A percentile compares a stretch with the other conserved stretches of the same genome.
These are phyloP conservation scores for Plasmodium gonderi DNA, from an alignment of 169 alveolate genomes.

Conservation along the genomic window DNA sequence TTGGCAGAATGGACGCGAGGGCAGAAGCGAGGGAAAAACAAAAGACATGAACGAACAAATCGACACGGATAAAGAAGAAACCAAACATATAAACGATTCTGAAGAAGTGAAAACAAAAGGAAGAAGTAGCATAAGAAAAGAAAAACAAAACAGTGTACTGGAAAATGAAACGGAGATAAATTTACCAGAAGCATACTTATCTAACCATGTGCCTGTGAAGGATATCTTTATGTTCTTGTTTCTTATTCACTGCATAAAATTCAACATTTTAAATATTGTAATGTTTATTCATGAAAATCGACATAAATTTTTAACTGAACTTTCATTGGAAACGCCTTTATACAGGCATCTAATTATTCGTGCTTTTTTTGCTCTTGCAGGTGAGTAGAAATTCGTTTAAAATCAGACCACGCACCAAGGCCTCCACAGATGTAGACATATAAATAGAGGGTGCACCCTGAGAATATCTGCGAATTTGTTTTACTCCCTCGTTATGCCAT, in stretches of 20 bases:
- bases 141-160: not conserved
- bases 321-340: not conserved
- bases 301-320: constrained; percentile 8
- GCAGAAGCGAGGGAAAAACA: not conserved
- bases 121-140: not conserved
- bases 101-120: not conserved
- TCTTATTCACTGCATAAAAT: constrained; percentile 52
- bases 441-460: not conserved
- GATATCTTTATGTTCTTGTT: constrained; percentile 38
- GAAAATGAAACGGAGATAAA: not conserved
- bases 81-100: not conserved
- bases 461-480: not conserved
- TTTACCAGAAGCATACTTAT: not conserved
- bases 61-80: not conserved
- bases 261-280: constrained; percentile 35
- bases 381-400: not conserved
- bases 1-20: not conserved
- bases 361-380: constrained; percentile 35
- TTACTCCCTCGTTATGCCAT: not conserved
- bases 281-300: constrained; percentile 52
- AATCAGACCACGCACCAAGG: not conserved
- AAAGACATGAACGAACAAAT: not conserved
- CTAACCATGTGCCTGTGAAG: constrained; percentile 8
- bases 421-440: not conserved
- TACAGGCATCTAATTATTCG: constrained; percentile 25